phyloP scores from a whole-genome alignment of 208 protist species.

The Crithidia expoeki region DNA sequence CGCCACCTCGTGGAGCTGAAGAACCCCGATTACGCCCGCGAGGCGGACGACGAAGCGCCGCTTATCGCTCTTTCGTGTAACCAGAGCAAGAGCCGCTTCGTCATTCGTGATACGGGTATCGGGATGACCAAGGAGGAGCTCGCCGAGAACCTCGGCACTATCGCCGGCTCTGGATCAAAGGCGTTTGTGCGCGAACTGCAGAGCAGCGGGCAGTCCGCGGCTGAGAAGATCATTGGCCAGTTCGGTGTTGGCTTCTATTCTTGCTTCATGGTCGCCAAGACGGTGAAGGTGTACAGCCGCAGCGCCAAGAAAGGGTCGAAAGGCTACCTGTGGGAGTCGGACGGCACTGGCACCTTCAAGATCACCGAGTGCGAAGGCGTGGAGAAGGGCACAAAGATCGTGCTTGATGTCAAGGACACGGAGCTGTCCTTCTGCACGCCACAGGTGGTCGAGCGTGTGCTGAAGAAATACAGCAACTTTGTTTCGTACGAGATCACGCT shows the following conservation, averaged over 20 bases:
- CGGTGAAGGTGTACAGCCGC: constrained; percentile 93
- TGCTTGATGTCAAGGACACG: constrained; percentile 95
- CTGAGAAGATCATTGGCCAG: constrained; percentile 95
- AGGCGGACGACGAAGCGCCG: constrained; percentile 79
- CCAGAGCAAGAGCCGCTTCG: constrained; percentile 91
- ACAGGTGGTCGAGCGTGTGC: constrained; percentile 92
- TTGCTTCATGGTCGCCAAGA: constrained; percentile 97
- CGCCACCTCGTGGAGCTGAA: constrained; percentile 86
- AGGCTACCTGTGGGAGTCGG: constrained; percentile 95
- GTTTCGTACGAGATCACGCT: constrained; percentile 96
- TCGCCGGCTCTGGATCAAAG: constrained; percentile 91
- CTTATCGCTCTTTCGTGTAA: constrained; percentile 90
- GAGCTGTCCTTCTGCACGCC: constrained; percentile 94
- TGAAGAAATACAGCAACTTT: constrained; percentile 98
- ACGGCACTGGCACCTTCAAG: constrained; percentile 93
- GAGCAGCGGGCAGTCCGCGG: constrained; percentile 65
- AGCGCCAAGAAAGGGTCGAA: constrained; percentile 85
- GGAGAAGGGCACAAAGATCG: constrained; percentile 96
- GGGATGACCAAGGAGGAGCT: constrained; percentile 98
- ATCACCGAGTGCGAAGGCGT: constrained; percentile 95
- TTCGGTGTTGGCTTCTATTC: constrained; percentile 98
- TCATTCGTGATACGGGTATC: constrained; percentile 95
- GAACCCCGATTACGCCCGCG: constrained; percentile 84
- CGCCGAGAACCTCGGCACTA: constrained; percentile 95
- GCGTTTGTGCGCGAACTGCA: constrained; percentile 89